phyloP scores from a whole-genome alignment of 1,284 basidiomycete genomes.

The Naganishia sp. region DNA sequence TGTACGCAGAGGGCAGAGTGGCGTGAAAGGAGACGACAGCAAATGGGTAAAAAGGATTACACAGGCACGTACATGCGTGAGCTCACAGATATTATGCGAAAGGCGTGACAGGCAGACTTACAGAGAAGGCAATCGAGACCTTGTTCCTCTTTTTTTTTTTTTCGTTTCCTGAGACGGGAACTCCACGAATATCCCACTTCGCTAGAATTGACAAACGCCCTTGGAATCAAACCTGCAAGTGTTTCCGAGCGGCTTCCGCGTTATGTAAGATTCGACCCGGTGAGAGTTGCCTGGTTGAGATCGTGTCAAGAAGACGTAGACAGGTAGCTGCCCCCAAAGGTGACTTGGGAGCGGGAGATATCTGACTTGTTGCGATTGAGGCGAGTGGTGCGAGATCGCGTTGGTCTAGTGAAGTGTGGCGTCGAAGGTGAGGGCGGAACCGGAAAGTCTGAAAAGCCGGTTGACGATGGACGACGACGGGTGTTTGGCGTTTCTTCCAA shows the following conservation, averaged over 20 bases:
- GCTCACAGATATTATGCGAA: background rate
- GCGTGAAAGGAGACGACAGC: background rate
- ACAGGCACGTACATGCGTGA: background rate
- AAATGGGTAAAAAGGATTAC: background rate
- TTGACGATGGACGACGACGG: too few species aligned
- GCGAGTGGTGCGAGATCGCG: too few species aligned
- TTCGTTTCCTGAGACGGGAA: conserved; percentile 16
- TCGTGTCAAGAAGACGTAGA: conserved; percentile 2
- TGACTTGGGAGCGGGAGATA: background rate
- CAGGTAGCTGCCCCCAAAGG: background rate
- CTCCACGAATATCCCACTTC: conserved; percentile 19
- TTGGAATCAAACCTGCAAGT: conserved; percentile 18
- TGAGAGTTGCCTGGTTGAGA: conserved; percentile 4
- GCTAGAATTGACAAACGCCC: background rate
- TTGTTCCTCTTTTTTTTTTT: background rate
- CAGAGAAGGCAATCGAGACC: background rate
- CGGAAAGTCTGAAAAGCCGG: too few species aligned
- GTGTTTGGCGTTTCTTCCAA: too few species aligned
- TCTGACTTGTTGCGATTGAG: too few species aligned
- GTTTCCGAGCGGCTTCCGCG: background rate
- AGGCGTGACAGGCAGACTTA: background rate
- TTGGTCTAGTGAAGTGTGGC: too few species aligned
- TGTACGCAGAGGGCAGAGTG: background rate
- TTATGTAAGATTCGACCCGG: background rate
- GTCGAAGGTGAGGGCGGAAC: too few species aligned